These are phyloP conservation scores for Glonium stellatum DNA, from an alignment of 495 filamentous ascomycete genomes.

Conservation along the genomic window DNA sequence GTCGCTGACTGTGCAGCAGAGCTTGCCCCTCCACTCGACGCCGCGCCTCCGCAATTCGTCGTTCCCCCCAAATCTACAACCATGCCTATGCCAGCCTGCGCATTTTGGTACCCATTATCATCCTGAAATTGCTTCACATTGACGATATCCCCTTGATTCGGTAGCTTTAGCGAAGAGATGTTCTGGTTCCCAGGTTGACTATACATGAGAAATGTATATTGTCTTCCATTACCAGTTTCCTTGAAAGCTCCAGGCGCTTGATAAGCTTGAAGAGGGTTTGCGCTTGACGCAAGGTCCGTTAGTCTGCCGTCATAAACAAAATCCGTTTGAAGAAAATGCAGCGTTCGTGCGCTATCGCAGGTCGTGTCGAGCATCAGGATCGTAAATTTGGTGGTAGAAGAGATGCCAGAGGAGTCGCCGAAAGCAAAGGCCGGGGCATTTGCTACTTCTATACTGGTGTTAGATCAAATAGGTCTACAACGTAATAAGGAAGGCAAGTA, in stretches of 20 bases:
- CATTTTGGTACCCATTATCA: conserved; percentile 20
- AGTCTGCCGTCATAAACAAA: conserved; percentile 13
- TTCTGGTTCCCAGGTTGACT: conserved; percentile 8
- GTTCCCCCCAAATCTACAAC: conserved; percentile 20
- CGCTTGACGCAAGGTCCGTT: conserved; percentile 7
- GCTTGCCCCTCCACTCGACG: not conserved
- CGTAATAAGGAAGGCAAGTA: not conserved
- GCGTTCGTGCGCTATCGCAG: conserved; percentile 6
- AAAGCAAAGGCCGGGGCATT: conserved; percentile 17
- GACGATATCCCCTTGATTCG: conserved; percentile 20
- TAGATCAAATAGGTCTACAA: not conserved
- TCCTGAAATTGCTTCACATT: conserved; percentile 24
- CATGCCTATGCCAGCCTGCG: conserved; percentile 21
- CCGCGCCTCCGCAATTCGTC: not conserved
- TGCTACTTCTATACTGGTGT: conserved; percentile 12
- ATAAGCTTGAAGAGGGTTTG: conserved; percentile 11
- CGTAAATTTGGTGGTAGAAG: conserved; percentile 5
- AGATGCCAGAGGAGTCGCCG: conserved; percentile 24
- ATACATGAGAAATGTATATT: conserved; percentile 29
- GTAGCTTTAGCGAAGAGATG: conserved; percentile 10
- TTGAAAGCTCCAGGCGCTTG: conserved; percentile 21
- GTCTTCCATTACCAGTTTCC: conserved; percentile 24
- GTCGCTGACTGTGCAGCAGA: not conserved
- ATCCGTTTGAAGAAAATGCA: conserved; percentile 21
- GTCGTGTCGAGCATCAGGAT: conserved; percentile 27